Evolutionary conservation across 345 rosid species (phyloP).

Genomic region (Aquilaria malaccensis): DNA sequence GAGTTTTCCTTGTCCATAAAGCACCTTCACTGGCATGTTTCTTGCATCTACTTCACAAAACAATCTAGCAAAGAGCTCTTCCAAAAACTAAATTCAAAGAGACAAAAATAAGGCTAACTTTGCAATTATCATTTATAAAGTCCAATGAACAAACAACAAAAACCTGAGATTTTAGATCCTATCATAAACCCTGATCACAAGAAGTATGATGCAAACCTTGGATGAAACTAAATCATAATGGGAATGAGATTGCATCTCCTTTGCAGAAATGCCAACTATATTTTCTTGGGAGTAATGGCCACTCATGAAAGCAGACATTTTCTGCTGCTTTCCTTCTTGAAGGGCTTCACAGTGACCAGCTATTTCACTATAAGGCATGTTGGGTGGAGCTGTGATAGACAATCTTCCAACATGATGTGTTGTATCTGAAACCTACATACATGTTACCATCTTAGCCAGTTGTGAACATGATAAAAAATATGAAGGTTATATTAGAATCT

Average conservation of each 20-base stretch:
- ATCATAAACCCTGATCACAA: background rate
- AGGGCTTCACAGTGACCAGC: constrained; percentile 74
- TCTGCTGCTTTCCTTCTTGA: constrained; percentile 54
- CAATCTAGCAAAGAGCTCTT: too few species aligned
- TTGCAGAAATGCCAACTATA: constrained; percentile 13
- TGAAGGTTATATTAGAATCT: too few species aligned
- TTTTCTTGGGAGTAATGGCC: constrained; percentile 29
- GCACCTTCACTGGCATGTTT: too few species aligned
- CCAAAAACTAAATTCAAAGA: too few species aligned
- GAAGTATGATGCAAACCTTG: constrained; percentile 1
- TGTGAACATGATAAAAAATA: too few species aligned
- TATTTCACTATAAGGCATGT: constrained; percentile 60
- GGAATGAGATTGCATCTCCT: constrained; percentile 17
- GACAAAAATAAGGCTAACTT: too few species aligned
- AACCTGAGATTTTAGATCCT: background rate
- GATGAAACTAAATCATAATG: constrained; percentile 10
- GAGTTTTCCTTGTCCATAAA: too few species aligned
- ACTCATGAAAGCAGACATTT: constrained; percentile 49
- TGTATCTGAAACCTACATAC: constrained; percentile 46
- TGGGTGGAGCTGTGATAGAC: constrained; percentile 44
- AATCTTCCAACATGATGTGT: constrained; percentile 47
- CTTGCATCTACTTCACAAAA: too few species aligned
- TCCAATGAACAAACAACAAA: background rate
- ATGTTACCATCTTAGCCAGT: background rate
- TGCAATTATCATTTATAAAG: too few species aligned